Evolutionary conservation across 2,329 filamentous ascomycete species (phyloP).

Genomic region (Aureobasidium sp.): DNA sequence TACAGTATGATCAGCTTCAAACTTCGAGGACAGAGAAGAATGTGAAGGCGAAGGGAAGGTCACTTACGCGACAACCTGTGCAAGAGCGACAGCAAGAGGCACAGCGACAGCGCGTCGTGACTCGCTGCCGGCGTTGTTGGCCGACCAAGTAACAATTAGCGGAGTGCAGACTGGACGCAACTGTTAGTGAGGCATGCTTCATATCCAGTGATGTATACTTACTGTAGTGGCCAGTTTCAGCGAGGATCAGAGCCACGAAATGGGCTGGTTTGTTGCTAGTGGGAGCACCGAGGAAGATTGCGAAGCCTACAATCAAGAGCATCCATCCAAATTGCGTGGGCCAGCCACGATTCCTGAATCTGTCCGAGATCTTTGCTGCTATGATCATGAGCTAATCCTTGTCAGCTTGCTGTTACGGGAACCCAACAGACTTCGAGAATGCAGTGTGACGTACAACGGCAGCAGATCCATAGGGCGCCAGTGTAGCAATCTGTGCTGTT

Average conservation of each 20-base stretch:
- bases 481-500: slow-evolving; percentile 16
- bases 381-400: slow-evolving; percentile 12
- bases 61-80: slow-evolving; percentile 15
- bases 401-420: background rate
- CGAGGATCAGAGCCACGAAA: slow-evolving; percentile 16
- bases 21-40: too few species aligned
- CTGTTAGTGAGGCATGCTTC: background rate
- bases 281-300: slow-evolving; percentile 15
- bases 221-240: slow-evolving; percentile 17
- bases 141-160: slow-evolving; percentile 17
- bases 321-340: slow-evolving; percentile 17
- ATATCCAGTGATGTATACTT: background rate
- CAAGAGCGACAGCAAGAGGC: slow-evolving; percentile 16
- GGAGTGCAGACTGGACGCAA: slow-evolving; percentile 14
- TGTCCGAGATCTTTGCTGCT: slow-evolving; percentile 15
- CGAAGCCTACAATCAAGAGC: slow-evolving; percentile 16
- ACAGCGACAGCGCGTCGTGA: slow-evolving; percentile 17
- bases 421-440: background rate
- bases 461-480: slow-evolving; percentile 15
- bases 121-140: slow-evolving; percentile 18
- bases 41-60: too few species aligned
- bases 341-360: slow-evolving; percentile 15
- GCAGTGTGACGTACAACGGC: slow-evolving; percentile 6
- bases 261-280: slow-evolving; percentile 16
- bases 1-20: background rate